Conservation (phyloP, 2,329 filamentous ascomycete species). For the Periconia sp. region DNA sequence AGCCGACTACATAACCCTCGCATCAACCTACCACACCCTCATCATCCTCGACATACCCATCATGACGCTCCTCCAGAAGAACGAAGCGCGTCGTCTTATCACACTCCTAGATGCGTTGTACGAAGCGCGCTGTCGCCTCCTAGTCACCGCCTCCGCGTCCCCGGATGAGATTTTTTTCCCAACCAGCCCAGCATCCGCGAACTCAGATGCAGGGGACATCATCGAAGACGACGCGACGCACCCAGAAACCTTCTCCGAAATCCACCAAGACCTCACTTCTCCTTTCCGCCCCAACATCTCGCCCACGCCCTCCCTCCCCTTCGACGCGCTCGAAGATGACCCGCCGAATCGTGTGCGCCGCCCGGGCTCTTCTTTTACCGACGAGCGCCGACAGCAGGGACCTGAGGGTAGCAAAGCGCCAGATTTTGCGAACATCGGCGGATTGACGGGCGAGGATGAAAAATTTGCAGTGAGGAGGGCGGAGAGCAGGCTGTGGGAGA, state of each 20-base stretch:
- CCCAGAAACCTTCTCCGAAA: constrained; percentile 72
- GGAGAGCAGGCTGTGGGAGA: constrained; percentile 79
- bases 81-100: constrained; percentile 81
- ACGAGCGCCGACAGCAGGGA: constrained; percentile 30
- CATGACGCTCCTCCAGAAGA: constrained; percentile 72
- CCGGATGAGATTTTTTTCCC: constrained; percentile 83
- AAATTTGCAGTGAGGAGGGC: constrained; percentile 81
- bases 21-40: constrained; percentile 79
- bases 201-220: constrained; percentile 5
- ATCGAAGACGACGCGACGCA: constrained; percentile 60
- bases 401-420: constrained; percentile 34
- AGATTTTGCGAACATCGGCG: constrained; percentile 71
- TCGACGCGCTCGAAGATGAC: constrained; percentile 57
- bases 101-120: constrained; percentile 78
- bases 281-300: constrained; percentile 83
- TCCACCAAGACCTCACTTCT: constrained; percentile 77
- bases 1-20: constrained; percentile 82
- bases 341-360: constrained; percentile 51
- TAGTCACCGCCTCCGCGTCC: constrained; percentile 69
- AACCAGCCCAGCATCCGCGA: constrained; percentile 18
- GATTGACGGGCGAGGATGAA: constrained; percentile 82
- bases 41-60: constrained; percentile 74
- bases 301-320: constrained; percentile 50
- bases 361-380: constrained; percentile 28
- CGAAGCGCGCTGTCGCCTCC: constrained; percentile 78